Evolutionary conservation across 208 protist species (phyloP).

Genomic region (Willaertia magna): DNA sequence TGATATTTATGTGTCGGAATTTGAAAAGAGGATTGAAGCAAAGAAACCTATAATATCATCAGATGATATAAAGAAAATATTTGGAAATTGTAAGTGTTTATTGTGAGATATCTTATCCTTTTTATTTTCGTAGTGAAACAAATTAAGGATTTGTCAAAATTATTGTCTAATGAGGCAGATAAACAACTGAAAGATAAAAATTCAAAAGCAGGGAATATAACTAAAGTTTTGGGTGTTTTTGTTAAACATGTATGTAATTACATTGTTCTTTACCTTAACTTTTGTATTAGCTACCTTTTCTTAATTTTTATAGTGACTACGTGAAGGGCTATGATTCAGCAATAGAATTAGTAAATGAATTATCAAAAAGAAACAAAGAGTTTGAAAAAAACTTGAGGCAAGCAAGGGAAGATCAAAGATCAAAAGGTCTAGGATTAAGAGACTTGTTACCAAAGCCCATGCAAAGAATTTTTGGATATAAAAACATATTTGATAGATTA

Average conservation of each 20-base stretch:
- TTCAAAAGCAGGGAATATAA: not conserved
- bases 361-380: not conserved
- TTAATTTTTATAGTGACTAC: not conserved
- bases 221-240: not conserved
- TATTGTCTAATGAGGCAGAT: not conserved
- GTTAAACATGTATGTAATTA: not conserved
- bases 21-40: not conserved
- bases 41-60: not conserved
- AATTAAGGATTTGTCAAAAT: not conserved
- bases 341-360: not conserved
- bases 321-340: not conserved
- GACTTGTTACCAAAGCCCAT: not conserved
- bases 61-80: not conserved
- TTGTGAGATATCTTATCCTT: too few species aligned
- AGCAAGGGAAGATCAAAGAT: not conserved
- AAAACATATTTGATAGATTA: not conserved
- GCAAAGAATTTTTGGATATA: conserved; percentile 5
- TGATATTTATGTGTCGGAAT: not conserved
- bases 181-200: not conserved
- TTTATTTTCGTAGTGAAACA: not conserved
- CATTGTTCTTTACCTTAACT: not conserved
- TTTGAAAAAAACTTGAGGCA: not conserved
- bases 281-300: not conserved
- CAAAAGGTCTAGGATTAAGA: not conserved
- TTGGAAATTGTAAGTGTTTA: conserved; percentile 5